Percentiles rank a stretch among this genome's conserved stretches.
Evolutionary conservation across 2,329 filamentous ascomycete species (phyloP).

Genomic region (Talaromyces sp.): DNA sequence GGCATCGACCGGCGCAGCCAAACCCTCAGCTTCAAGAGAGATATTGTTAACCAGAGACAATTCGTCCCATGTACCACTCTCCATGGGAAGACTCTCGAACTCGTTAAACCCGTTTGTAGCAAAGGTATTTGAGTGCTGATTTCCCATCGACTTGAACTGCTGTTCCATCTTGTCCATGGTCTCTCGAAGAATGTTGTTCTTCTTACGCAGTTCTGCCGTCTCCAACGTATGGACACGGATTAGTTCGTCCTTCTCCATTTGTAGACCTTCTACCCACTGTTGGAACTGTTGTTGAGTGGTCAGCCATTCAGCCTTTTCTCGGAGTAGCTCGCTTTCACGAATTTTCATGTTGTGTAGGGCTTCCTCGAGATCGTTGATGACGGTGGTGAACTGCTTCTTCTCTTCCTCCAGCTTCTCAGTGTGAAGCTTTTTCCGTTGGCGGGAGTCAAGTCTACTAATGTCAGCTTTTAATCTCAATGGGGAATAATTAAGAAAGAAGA

Average conservation of each 20-base stretch:
- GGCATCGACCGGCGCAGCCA: conserved; percentile 24
- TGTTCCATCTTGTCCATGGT: conserved; percentile 47
- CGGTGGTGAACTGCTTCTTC: conserved; percentile 80
- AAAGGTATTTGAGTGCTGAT: conserved; percentile 50
- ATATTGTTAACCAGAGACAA: conserved; percentile 69
- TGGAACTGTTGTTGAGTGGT: conserved; percentile 69
- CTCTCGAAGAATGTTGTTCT: conserved; percentile 76
- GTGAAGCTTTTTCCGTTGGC: conserved; percentile 96
- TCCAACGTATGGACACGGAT: conserved; percentile 84
- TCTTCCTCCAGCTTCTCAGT: conserved; percentile 95
- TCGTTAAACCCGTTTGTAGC: conserved; percentile 63
- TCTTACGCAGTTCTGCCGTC: conserved; percentile 86
- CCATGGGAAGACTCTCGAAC: conserved; percentile 80
- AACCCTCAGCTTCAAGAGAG: conserved; percentile 37
- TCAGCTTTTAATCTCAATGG: conserved; percentile 14
- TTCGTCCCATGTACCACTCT: conserved; percentile 70
- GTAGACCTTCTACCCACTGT: conserved; percentile 69
- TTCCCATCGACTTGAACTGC: conserved; percentile 26
- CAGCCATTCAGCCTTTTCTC: conserved; percentile 59
- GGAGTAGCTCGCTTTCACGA: conserved; percentile 48
- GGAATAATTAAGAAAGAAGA: conserved; percentile 35
- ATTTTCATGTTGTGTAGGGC: conserved; percentile 64
- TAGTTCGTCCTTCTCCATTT: conserved; percentile 86
- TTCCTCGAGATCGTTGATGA: conserved; percentile 74
- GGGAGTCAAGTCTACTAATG: conserved; percentile 73